A percentile compares a stretch with the other conserved stretches of the same genome.
These are phyloP conservation scores for Tricholomella constricta DNA, from an alignment of 768 basidiomycete species.

Conservation along the genomic window DNA sequence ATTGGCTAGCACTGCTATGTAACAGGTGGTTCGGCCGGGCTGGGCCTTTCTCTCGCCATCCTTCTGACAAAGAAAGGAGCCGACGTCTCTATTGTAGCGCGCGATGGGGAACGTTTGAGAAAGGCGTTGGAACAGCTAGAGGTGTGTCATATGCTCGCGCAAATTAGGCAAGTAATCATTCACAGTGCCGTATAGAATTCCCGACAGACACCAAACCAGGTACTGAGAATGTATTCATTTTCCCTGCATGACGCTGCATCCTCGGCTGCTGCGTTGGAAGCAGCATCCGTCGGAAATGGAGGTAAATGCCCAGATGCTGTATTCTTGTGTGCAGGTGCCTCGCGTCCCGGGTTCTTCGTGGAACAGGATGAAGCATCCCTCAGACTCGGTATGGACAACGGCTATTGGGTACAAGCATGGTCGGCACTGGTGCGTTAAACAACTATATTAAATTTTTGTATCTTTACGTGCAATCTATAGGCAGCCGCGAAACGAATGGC, in stretches of 20 bases:
- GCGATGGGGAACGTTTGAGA: slow-evolving; percentile 65
- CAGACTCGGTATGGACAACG: slow-evolving; percentile 43
- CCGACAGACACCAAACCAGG: slow-evolving; percentile 59
- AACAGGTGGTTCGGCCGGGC: slow-evolving; percentile 85
- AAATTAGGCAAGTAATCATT: slow-evolving; percentile 25
- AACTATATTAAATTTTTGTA: slow-evolving; percentile 41
- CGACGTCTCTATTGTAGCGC: slow-evolving; percentile 84
- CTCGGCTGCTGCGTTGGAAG: slow-evolving; percentile 62
- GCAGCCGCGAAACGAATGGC: slow-evolving; percentile 71
- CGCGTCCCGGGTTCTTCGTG: slow-evolving; percentile 73
- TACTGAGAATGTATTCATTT: slow-evolving; percentile 66
- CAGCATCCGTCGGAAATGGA: slow-evolving; percentile 54
- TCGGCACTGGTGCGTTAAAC: slow-evolving; percentile 53
- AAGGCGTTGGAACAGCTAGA: slow-evolving; percentile 66
- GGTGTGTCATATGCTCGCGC: slow-evolving; percentile 50
- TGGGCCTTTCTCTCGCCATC: slow-evolving; percentile 76
- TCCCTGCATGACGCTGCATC: slow-evolving; percentile 54
- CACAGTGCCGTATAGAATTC: slow-evolving; percentile 39
- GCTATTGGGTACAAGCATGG: slow-evolving; percentile 57
- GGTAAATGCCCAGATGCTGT: slow-evolving; percentile 72
- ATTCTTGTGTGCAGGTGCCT: slow-evolving; percentile 77
- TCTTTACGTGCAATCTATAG: slow-evolving; percentile 45
- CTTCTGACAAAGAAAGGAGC: slow-evolving; percentile 72
- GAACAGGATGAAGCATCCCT: slow-evolving; percentile 67
- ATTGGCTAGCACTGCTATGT: slow-evolving; percentile 75